phyloP scores from a whole-genome alignment of 2,329 filamentous ascomycete species.

The Torrubiella hemipterigena region DNA sequence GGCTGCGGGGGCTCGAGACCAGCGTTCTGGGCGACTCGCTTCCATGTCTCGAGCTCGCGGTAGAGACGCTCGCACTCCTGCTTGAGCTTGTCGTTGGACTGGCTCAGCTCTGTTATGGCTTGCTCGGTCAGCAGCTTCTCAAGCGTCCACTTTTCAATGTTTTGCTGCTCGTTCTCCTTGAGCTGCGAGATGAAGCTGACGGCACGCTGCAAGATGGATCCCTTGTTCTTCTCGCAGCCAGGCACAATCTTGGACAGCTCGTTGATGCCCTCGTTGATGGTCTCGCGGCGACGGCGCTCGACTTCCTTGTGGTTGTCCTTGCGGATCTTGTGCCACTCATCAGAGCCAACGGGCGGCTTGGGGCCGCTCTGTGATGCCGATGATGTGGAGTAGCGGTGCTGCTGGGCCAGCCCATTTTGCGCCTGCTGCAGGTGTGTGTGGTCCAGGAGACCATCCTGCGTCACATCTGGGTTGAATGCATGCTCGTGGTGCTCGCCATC shows the following conservation, averaged over 20 bases:
- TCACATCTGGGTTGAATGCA: constrained; percentile 19
- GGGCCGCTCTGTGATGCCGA: constrained; percentile 31
- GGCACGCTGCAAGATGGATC: constrained; percentile 84
- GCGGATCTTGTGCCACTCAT: constrained; percentile 95
- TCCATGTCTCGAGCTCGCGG: constrained; percentile 69
- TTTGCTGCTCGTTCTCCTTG: constrained; percentile 86
- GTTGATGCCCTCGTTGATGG: constrained; percentile 98
- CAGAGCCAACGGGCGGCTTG: constrained; percentile 87
- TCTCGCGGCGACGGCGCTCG: constrained; percentile 89
- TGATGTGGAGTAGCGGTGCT: constrained; percentile 20
- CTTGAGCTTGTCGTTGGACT: constrained; percentile 80
- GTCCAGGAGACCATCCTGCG: constrained; percentile 11
- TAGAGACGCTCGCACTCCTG: constrained; percentile 67
- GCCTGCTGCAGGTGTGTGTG: constrained; percentile 14
- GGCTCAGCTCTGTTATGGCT: constrained; percentile 76
- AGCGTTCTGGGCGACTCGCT: constrained; percentile 51
- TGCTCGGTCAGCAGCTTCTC: constrained; percentile 86
- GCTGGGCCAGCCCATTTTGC: constrained; percentile 27
- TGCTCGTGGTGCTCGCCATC: constrained; percentile 19
- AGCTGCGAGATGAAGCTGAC: constrained; percentile 91
- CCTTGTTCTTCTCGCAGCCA: constrained; percentile 98
- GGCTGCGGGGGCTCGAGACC: constrained; percentile 35
- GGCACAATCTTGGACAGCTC: constrained; percentile 96
- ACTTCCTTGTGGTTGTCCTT: constrained; percentile 99
- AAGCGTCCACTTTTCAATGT: constrained; percentile 87